Percentiles rank a stretch among this genome's conserved stretches.
These are phyloP conservation scores for Adansonia madagascariensis DNA, from an alignment of 441 rosid genomes.

Conservation along the genomic window DNA sequence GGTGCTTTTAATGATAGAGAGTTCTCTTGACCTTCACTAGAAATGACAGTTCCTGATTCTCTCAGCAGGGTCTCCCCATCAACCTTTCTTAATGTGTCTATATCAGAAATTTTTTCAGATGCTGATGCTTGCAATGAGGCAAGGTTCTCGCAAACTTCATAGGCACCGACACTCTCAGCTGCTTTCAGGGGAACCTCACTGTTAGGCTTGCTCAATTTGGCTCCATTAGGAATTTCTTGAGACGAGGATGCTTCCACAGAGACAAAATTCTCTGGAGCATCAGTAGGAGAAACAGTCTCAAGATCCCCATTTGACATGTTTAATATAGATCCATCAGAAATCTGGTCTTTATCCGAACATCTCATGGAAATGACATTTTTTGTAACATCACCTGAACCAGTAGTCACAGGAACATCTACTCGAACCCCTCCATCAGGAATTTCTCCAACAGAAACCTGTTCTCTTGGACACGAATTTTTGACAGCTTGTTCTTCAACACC, in stretches of 20 bases:
- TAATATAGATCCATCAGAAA: slow-evolving; percentile 26
- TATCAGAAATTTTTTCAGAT: neutral
- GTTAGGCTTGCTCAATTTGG: slow-evolving; percentile 23
- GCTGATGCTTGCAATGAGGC: neutral
- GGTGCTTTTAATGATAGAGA: neutral
- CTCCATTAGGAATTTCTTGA: slow-evolving; percentile 27
- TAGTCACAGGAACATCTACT: slow-evolving; percentile 31
- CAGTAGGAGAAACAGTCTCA: slow-evolving; percentile 31
- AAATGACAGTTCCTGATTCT: neutral
- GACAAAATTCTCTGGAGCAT: slow-evolving; percentile 25
- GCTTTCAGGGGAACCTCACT: slow-evolving; percentile 27
- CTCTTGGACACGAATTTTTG: slow-evolving; percentile 27
- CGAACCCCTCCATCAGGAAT: slow-evolving; percentile 40
- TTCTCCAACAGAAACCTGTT: slow-evolving; percentile 38
- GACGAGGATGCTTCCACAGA: slow-evolving; percentile 21
- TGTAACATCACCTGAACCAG: slow-evolving; percentile 35
- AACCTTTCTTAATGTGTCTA: slow-evolving; percentile 8
- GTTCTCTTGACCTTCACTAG: slow-evolving; percentile 18
- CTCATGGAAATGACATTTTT: slow-evolving; percentile 28
- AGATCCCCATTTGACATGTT: slow-evolving; percentile 26
- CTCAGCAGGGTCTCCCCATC: neutral
- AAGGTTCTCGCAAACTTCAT: slow-evolving; percentile 6
- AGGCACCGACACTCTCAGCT: slow-evolving; percentile 20
- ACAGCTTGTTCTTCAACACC: slow-evolving; percentile 27
- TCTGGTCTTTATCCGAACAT: slow-evolving; percentile 30